These are phyloP conservation scores for Fraxinus quadrangulata DNA, from an alignment of 257 asterid species.

Conservation along the genomic window DNA sequence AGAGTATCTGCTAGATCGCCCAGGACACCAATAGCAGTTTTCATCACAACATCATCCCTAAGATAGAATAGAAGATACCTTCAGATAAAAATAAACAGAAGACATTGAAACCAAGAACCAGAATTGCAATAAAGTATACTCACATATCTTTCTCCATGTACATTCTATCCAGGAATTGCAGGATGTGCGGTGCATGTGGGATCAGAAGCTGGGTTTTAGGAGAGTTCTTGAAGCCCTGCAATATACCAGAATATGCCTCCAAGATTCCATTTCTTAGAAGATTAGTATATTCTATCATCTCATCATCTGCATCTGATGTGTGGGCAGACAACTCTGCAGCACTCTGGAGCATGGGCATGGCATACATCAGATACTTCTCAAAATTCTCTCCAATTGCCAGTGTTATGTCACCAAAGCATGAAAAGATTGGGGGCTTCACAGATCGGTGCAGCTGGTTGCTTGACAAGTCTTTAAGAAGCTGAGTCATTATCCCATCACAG, in stretches of 20 bases:
- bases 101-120: neutral
- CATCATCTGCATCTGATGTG: constrained; percentile 33
- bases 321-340: constrained; percentile 35
- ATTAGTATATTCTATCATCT: constrained; percentile 32
- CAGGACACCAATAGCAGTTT: constrained; percentile 88
- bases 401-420: constrained; percentile 37
- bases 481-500: constrained; percentile 38
- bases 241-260: constrained; percentile 36
- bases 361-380: constrained; percentile 34
- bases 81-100: constrained; percentile 15
- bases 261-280: constrained; percentile 32
- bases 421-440: constrained; percentile 39
- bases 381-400: constrained; percentile 37
- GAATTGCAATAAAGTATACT: constrained; percentile 32
- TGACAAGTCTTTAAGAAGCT: constrained; percentile 31
- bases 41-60: constrained; percentile 95
- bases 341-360: constrained; percentile 39
- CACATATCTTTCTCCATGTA: constrained; percentile 80
- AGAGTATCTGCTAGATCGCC: constrained; percentile 93
- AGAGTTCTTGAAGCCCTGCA: constrained; percentile 33
- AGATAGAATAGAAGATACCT: constrained; percentile 15
- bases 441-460: constrained; percentile 36
- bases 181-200: constrained; percentile 34
- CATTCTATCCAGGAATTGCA: constrained; percentile 57
- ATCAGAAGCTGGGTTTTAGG: constrained; percentile 34